These are phyloP conservation scores for Xylaria sp. DNA, from an alignment of 2,329 filamentous ascomycete genomes.

Conservation along the genomic window DNA sequence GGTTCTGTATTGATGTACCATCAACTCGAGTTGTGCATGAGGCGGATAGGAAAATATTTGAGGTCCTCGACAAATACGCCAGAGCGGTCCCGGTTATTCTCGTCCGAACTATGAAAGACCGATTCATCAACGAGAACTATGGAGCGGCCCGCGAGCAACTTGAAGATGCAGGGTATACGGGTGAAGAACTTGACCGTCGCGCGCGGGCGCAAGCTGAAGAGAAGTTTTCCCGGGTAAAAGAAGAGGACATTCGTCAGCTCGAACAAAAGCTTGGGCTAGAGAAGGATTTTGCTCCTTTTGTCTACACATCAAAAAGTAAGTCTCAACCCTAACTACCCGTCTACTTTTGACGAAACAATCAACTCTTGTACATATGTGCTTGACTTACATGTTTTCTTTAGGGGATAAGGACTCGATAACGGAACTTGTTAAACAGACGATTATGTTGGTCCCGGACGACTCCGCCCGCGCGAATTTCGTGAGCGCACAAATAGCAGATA, in stretches of 20 bases:
- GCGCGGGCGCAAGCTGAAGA: conserved; percentile 39
- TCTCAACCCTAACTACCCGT: not conserved
- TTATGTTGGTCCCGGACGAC: conserved; percentile 41
- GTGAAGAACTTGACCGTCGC: conserved; percentile 35
- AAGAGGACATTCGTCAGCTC: conserved; percentile 41
- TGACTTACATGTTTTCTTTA: conserved; percentile 21
- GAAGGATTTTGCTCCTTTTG: conserved; percentile 42
- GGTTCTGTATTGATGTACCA: conserved; percentile 46
- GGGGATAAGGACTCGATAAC: conserved; percentile 40
- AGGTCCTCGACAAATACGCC: conserved; percentile 39
- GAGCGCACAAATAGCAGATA: conserved; percentile 41
- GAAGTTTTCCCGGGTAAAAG: conserved; percentile 35
- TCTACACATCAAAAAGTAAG: conserved; percentile 42
- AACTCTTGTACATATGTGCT: not conserved
- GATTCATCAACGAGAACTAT: conserved; percentile 44
- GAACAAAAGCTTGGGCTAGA: conserved; percentile 41
- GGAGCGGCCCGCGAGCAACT: conserved; percentile 37
- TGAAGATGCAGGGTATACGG: conserved; percentile 34
- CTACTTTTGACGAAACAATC: not conserved
- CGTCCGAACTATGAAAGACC: conserved; percentile 47
- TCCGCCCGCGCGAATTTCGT: conserved; percentile 40
- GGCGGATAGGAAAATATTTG: conserved; percentile 44
- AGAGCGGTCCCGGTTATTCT: conserved; percentile 43
- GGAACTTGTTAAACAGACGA: conserved; percentile 41
- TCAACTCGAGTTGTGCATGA: conserved; percentile 44